phyloP scores from a whole-genome alignment of 139 green algal genomes.

The Haematococcus sp. region DNA sequence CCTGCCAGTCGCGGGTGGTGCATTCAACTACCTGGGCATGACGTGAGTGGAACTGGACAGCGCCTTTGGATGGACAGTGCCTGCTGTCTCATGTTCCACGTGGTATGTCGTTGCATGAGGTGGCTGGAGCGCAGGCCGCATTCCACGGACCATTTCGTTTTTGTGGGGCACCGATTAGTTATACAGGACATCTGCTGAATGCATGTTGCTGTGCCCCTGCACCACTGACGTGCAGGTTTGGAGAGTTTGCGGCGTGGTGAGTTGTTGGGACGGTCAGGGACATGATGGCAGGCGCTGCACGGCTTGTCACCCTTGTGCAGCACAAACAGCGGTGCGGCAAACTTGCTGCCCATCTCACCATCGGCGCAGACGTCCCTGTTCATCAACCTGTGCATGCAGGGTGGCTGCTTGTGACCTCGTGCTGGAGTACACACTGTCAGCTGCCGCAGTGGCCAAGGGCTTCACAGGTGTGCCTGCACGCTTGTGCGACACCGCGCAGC shows the following conservation, averaged over 20 bases:
- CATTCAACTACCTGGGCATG: conserved; percentile 80
- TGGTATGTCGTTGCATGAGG: too few species aligned
- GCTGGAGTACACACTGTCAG: conserved; percentile 83
- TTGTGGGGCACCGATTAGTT: neutral
- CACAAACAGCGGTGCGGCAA: too few species aligned
- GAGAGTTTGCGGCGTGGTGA: conserved; percentile 74
- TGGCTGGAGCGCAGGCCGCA: too few species aligned
- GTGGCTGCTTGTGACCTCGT: conserved; percentile 77
- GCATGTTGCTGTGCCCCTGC: too few species aligned
- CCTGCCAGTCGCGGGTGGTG: conserved; percentile 74
- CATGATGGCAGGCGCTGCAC: too few species aligned
- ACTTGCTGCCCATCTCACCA: too few species aligned
- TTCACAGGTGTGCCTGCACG: conserved; percentile 68
- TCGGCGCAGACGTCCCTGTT: too few species aligned
- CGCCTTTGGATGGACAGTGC: too few species aligned
- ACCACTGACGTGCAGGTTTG: conserved; percentile 27
- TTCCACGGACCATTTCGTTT: neutral
- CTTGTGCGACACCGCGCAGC: too few species aligned
- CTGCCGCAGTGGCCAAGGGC: conserved; percentile 75
- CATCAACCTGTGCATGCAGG: conserved; percentile 31
- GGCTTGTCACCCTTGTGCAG: too few species aligned
- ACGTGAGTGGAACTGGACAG: conserved; percentile 27
- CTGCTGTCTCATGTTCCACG: too few species aligned
- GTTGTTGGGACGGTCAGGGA: neutral
- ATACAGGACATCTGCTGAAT: neutral